phyloP scores from a whole-genome alignment of 352 stramenopile species.

The Globisporangium mamillatum region DNA sequence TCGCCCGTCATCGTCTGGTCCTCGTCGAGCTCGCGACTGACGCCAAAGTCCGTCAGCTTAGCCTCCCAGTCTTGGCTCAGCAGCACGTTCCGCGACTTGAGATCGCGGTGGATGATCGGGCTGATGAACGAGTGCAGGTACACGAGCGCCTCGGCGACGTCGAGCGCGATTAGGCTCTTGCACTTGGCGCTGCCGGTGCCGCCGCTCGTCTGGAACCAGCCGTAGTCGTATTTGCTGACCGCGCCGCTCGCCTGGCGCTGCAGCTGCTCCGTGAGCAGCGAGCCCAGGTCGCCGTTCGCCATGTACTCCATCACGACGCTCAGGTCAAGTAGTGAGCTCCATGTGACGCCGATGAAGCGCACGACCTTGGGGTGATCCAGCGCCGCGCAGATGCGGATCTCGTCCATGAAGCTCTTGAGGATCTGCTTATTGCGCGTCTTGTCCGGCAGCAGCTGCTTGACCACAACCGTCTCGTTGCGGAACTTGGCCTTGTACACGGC shows the following conservation, averaged over 20 bases:
- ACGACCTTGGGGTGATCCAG: constrained; percentile 56
- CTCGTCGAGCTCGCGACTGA: constrained; percentile 24
- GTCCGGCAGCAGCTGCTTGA: constrained; percentile 35
- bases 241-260: constrained; percentile 13
- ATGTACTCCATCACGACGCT: constrained; percentile 49
- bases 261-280: constrained; percentile 28
- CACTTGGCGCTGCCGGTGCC: constrained; percentile 2
- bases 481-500: constrained; percentile 31
- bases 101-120: constrained; percentile 78
- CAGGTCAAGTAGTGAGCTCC: constrained; percentile 49
- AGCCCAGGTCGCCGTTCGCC: constrained; percentile 39
- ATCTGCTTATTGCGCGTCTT: constrained; percentile 27
- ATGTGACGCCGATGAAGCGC: constrained; percentile 49
- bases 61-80: constrained; percentile 19
- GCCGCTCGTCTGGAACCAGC: constrained; percentile 16
- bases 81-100: constrained; percentile 84
- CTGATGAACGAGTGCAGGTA: constrained; percentile 50
- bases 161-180: constrained; percentile 42
- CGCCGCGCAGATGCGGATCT: constrained; percentile 62
- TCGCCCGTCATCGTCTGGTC: constrained; percentile 34
- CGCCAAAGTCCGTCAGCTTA: constrained; percentile 27
- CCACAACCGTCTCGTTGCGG: constrained; percentile 29
- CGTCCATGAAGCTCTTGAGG: constrained; percentile 49
- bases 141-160: constrained; percentile 50
- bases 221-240: constrained; percentile 3